Conservation (phyloP, 1,139 yeast species). For the Sugiyamaella grinbergsii region DNA sequence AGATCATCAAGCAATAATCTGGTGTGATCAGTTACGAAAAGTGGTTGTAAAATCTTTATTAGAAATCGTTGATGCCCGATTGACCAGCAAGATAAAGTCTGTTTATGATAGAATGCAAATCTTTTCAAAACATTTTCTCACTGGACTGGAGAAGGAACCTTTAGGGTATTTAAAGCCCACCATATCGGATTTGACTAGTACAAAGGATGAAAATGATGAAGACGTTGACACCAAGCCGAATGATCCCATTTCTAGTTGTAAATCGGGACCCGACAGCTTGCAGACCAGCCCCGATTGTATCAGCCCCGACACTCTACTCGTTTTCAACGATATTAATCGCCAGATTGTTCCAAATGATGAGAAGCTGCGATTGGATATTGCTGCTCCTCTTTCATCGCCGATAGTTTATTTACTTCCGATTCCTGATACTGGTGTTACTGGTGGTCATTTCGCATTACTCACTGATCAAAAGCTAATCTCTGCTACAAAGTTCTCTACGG, state of each 20-base stretch:
- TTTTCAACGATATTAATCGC: conserved; percentile 22
- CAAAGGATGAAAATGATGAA: neutral
- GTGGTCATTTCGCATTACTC: conserved; percentile 24
- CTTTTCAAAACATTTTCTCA: conserved; percentile 53
- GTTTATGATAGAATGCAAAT: conserved; percentile 59
- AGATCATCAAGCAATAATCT: conserved; percentile 84
- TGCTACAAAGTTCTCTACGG: conserved; percentile 24
- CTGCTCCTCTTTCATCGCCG: conserved; percentile 6
- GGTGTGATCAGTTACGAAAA: conserved; percentile 79
- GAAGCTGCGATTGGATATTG: conserved; percentile 19
- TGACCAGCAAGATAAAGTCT: conserved; percentile 56
- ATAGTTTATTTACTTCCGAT: conserved; percentile 21
- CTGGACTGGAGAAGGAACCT: conserved; percentile 36
- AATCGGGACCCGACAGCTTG: neutral
- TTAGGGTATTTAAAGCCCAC: conserved; percentile 2
- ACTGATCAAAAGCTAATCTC: conserved; percentile 26
- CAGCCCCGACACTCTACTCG: conserved; percentile 25
- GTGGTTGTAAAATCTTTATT: conserved; percentile 57
- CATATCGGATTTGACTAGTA: conserved; percentile 7
- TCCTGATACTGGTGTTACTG: conserved; percentile 15
- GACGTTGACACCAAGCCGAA: too few relatives aligned
- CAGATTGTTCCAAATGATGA: conserved; percentile 18
- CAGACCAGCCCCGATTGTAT: conserved; percentile 2
- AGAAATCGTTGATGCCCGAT: conserved; percentile 53
- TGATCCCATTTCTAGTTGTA: neutral